phyloP scores from a whole-genome alignment of 805 yeast species.

The Candida hungchunana region DNA sequence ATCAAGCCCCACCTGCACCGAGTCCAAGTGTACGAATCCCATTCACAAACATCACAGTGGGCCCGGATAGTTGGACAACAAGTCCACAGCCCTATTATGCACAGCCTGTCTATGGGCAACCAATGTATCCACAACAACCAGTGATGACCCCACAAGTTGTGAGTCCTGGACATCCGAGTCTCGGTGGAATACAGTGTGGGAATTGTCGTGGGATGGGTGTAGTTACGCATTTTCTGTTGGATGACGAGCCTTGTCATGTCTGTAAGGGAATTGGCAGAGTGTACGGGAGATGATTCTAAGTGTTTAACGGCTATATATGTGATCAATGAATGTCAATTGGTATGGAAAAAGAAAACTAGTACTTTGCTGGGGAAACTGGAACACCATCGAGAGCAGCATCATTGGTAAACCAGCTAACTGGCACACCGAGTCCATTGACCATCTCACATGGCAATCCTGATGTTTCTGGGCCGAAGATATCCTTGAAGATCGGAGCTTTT shows the following conservation, averaged over 20 bases:
- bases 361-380: slow-evolving; percentile 25
- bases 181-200: slow-evolving; percentile 74
- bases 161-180: slow-evolving; percentile 71
- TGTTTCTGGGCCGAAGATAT: slow-evolving; percentile 56
- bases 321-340: no score
- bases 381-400: slow-evolving; percentile 71
- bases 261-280: no score
- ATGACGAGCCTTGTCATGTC: no score
- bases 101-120: not conserved
- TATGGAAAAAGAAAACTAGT: no score
- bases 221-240: no score
- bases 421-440: slow-evolving; percentile 56
- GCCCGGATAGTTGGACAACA: not conserved
- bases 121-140: not conserved
- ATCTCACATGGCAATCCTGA: slow-evolving; percentile 63
- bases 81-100: not conserved
- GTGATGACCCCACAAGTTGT: slow-evolving; percentile 34
- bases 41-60: slow-evolving; percentile 14
- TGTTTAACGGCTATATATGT: no score
- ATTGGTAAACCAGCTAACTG: slow-evolving; percentile 81
- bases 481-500: slow-evolving; percentile 66
- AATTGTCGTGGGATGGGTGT: slow-evolving; percentile 32
- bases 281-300: no score
- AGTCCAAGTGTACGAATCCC: slow-evolving; percentile 10
- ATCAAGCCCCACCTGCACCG: not conserved